Base-by-base conservation (phyloP, 192 early-diverging fungal genomes). In the Phlyctochytrium bullatum region DNA sequence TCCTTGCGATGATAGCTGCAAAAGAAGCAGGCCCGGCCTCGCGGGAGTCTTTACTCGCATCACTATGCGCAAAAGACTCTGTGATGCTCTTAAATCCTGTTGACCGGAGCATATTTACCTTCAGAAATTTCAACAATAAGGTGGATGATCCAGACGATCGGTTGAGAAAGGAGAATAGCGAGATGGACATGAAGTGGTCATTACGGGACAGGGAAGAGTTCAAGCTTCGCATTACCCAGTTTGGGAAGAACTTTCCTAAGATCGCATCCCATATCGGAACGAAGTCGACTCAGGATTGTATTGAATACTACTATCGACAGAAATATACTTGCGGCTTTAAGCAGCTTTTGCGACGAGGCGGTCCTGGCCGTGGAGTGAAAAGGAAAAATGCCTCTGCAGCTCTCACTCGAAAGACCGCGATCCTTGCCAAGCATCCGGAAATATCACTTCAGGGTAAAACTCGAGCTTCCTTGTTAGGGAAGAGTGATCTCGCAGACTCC, bases 301-400 rank as follows among this genome's bases (percentile, higher is more conserved):
- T 85, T 6, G 36, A 76, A 14, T 85, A 78, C 59, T 85, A 79
- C 61, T 85, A 85, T 61, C 74, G 78, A 3, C 74, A 80, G 51
- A 83, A 83, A 65, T 34, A 71, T 47, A 23, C 64, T 2, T 57
- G 68, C 0, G 52, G 54, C 35, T 74, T 84, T 57, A 83, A 83
- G 68, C 63, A 66, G 28, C 34, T 80, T 17, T 28, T 73, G 1
- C 53, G 72, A n/a, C 73, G 74, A 40, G 34, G 25, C 51, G 68
- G 35, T 10, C 52, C 36, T 62, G 54, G 54, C 27, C 16, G 54
- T 14, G 54, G 54, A 14, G 27, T 57, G 10, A 57, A 57, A 57
- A 14, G 54, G 25, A 57, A 57, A 57, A 25, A 6, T 28, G 20
- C 54, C 10, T 10, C 54, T 28, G 27, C 25, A 6, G 6, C 12